phyloP scores from a whole-genome alignment of 495 filamentous ascomycete species.

The Evernia prunastri region DNA sequence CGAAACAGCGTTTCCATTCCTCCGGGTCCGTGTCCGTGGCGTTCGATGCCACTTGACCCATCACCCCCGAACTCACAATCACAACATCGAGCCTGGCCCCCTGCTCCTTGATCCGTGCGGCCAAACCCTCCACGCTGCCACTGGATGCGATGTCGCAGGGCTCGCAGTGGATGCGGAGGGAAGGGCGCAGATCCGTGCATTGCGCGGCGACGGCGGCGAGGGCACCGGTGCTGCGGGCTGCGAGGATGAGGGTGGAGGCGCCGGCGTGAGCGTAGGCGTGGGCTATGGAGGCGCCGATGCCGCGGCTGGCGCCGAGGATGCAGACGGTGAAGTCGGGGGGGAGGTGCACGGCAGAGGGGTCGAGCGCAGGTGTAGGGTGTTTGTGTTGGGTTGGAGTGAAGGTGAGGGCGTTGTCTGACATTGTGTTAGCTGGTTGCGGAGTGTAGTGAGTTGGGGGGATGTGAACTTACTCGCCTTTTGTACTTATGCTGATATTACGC shows the following conservation, averaged over 20 bases:
- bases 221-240: conserved; percentile 31
- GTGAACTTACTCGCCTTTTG: too few species aligned
- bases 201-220: conserved; percentile 32
- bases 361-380: background rate
- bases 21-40: conserved; percentile 29
- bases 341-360: conserved; percentile 14
- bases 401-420: background rate
- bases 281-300: conserved; percentile 38
- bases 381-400: conserved; percentile 1
- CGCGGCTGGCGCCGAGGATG: conserved; percentile 43
- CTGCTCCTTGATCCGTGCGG: conserved; percentile 27
- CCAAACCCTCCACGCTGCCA: conserved; percentile 32
- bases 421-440: too few species aligned
- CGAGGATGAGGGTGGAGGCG: too few species aligned
- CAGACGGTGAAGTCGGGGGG: conserved; percentile 37
- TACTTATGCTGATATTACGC: too few species aligned
- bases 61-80: conserved; percentile 39
- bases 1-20: conserved; percentile 38
- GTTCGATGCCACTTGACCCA: conserved; percentile 31
- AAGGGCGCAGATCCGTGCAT: conserved; percentile 29
- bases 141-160: conserved; percentile 38
- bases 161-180: conserved; percentile 27
- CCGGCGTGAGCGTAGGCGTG: too few species aligned
- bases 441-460: too few species aligned
- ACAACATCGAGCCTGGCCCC: conserved; percentile 38